phyloP scores from a whole-genome alignment of 331 rosid species.

The Quercus tomentella region DNA sequence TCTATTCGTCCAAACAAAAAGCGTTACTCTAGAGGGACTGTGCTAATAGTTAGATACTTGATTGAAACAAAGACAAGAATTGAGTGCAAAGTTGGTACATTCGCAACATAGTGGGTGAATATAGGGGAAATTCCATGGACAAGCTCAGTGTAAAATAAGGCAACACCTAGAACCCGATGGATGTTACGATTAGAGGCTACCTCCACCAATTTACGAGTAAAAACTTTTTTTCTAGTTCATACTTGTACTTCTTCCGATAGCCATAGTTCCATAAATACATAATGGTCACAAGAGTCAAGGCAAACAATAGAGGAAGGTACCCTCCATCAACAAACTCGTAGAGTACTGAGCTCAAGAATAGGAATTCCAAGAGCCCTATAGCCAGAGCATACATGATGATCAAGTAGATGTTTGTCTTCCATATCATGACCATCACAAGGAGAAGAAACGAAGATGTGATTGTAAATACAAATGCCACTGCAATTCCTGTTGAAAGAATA shows the following conservation, averaged over 20 bases:
- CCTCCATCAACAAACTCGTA: slow-evolving; percentile 69
- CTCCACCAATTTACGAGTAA: no score
- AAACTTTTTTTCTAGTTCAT: no score
- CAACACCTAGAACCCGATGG: no score
- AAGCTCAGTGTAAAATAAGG: no score
- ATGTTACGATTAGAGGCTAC: no score
- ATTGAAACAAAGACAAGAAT: no score
- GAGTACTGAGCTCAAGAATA: slow-evolving; percentile 59
- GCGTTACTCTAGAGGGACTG: no score
- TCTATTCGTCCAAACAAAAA: slow-evolving; percentile 49
- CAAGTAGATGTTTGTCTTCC: slow-evolving; percentile 55
- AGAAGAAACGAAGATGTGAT: slow-evolving; percentile 52
- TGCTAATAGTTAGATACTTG: no score
- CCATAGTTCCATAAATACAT: slow-evolving; percentile 67
- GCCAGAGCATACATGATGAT: slow-evolving; percentile 31
- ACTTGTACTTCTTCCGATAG: slow-evolving; percentile 46
- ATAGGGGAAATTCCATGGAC: no score
- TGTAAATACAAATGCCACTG: slow-evolving; percentile 68
- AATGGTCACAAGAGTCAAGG: slow-evolving; percentile 30
- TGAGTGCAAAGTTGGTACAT: no score
- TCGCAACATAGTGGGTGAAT: no score
- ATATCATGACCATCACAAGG: slow-evolving; percentile 65
- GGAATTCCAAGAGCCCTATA: slow-evolving; percentile 45
- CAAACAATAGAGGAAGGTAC: slow-evolving; percentile 60
- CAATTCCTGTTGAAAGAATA: slow-evolving; percentile 44